Conservation (phyloP, 2,329 filamentous ascomycete genomes). For the Pseudocercospora musae region DNA sequence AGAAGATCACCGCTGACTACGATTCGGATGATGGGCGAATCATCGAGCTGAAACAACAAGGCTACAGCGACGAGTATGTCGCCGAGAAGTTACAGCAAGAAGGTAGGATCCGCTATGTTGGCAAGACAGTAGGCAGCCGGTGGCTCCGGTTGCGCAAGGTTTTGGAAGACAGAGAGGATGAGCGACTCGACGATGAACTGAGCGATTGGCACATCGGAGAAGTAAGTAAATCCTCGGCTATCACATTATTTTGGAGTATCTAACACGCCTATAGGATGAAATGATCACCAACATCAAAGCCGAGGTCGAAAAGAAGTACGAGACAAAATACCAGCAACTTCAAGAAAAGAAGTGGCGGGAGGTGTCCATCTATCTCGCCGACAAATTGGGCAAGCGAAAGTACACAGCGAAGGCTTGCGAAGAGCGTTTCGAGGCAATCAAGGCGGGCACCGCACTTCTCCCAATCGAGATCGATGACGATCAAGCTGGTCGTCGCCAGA, state of each 20-base stretch:
- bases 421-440: conserved; percentile 41
- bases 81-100: conserved; percentile 42
- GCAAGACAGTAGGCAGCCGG: conserved; percentile 49
- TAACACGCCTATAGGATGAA: conserved; percentile 39
- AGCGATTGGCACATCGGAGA: conserved; percentile 51
- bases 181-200: conserved; percentile 45
- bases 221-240: conserved; percentile 32
- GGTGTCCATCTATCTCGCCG: conserved; percentile 38
- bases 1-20: conserved; percentile 43
- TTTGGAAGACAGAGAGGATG: conserved; percentile 44
- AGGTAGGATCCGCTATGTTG: conserved; percentile 43
- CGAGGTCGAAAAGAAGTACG: conserved; percentile 43
- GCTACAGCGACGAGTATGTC: conserved; percentile 45
- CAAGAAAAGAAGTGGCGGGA: conserved; percentile 44
- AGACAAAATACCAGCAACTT: conserved; percentile 40
- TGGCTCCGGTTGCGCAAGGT: conserved; percentile 46
- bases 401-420: conserved; percentile 49
- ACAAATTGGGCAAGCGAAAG: conserved; percentile 35
- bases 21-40: conserved; percentile 50
- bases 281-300: conserved; percentile 41
- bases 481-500: conserved; percentile 37
- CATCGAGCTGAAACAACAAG: conserved; percentile 42
- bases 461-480: conserved; percentile 45
- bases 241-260: neutral
- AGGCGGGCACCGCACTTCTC: conserved; percentile 44